Base-by-base conservation (phyloP, 78 protist genomes). In the Dictyostelium capitatum region DNA sequence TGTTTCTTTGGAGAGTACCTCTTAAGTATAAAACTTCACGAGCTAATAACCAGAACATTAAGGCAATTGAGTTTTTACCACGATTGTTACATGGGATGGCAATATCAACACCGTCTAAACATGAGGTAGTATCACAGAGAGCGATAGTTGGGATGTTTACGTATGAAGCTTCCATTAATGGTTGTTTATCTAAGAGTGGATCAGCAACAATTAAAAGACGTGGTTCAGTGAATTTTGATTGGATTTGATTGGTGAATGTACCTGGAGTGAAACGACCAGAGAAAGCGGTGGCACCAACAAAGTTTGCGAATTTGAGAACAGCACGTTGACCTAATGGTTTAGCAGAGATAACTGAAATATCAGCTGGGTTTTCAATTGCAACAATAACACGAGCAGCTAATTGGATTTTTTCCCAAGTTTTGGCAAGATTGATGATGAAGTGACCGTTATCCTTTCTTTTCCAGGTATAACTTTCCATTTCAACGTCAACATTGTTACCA, bases 51-150 rank as follows among this genome's bases (percentile, higher is more conserved):
- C 99, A 99, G 98, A 97, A 99, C 95, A 99, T 94, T 41, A 99
- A 94, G 57, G 98, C 99, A 89, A 98, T 95, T 69, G 99, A 89
- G 95, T 95, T 78, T 89, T 77, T 79, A 67, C 97, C 92, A 96
- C 98, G 97, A 99, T 98, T 99, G 99, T 99, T 99, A 96, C 99
- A 97, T 53, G 99, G 99, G 96, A 99, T 98, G 89, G 99, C 99
- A 53, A 97, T 92, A 95, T 99, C 99, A 72, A 99, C 98, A 96
- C 93, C 89, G 56, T 65, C 82, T 78, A 98, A 90, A 70, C 98
- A 98, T 48, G 99, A 95, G 97, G 98, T 98, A 50, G 99, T 87
- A 97, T 98, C 98, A 98, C 99, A 97, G 96, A 99, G 97, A 84
- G 99, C 99, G 77, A 99, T 98, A 93, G 91, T 85, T 82, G 99